Evolutionary conservation across 768 basidiomycete species (phyloP).

Genomic region (Termitomyces heimii): DNA sequence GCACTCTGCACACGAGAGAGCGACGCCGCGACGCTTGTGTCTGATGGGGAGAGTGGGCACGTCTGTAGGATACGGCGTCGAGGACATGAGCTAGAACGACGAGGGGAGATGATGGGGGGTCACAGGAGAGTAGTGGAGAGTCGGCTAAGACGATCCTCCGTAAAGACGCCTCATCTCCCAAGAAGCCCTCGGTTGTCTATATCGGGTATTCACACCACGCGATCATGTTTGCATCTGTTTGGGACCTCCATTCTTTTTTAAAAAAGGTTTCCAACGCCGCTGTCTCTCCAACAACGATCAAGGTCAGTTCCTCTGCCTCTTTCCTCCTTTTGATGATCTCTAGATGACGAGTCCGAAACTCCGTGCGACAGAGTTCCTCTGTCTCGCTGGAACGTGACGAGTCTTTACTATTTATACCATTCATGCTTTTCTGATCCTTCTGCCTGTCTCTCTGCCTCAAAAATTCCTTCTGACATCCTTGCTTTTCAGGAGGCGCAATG

Average conservation of each 20-base stretch:
- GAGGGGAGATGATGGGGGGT: constrained; percentile 20
- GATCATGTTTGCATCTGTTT: constrained; percentile 20
- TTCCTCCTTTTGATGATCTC: constrained; percentile 30
- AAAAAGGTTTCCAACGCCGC: constrained; percentile 12
- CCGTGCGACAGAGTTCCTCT: constrained; percentile 55
- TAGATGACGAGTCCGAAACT: constrained; percentile 83
- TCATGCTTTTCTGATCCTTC: constrained; percentile 84
- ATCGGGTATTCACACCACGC: neutral
- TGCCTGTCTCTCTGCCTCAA: constrained; percentile 12
- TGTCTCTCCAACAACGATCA: constrained; percentile 9
- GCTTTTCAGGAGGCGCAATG: constrained; percentile 25
- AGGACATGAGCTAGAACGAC: constrained; percentile 12
- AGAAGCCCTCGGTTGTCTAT: neutral
- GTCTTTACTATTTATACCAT: constrained; percentile 64
- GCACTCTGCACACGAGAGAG: constrained; percentile 66
- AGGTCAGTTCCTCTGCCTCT: constrained; percentile 15
- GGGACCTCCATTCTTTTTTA: constrained; percentile 11
- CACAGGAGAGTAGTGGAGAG: constrained; percentile 13
- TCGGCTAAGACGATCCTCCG: constrained; percentile 23
- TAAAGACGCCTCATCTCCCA: constrained; percentile 12
- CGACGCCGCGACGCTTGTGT: constrained; percentile 48
- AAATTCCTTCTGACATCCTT: constrained; percentile 14
- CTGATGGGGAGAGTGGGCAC: constrained; percentile 18
- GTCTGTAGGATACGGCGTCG: constrained; percentile 17
- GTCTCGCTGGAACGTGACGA: constrained; percentile 55